A percentile compares a stretch with the other conserved stretches of the same genome.
Conservation (phyloP, 106 monocot species). For the Acorus gramineus region DNA sequence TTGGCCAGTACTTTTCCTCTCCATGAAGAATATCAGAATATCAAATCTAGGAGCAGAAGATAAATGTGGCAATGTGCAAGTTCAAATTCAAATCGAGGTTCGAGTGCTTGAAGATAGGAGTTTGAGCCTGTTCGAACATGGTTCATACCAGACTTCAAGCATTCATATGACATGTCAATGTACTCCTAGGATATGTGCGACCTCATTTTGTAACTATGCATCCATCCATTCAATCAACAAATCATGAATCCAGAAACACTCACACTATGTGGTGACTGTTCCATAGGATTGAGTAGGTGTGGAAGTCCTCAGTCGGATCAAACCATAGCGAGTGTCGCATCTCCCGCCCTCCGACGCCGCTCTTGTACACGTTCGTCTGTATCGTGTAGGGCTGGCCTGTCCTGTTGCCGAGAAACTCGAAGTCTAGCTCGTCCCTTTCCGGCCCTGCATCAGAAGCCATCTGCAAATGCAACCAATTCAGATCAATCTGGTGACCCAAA, state of each 20-base stretch:
- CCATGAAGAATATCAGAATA: no score
- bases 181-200: no score
- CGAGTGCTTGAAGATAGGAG: background rate
- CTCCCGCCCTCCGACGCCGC: slow-evolving; percentile 81
- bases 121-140: background rate
- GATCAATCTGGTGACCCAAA: no score
- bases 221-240: no score
- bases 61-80: background rate
- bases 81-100: background rate
- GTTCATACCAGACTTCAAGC: no score
- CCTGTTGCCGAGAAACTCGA: slow-evolving; percentile 96
- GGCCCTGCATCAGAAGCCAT: slow-evolving; percentile 91
- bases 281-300: slow-evolving; percentile 89
- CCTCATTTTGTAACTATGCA: no score
- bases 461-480: slow-evolving; percentile 22
- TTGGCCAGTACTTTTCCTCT: no score
- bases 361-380: slow-evolving; percentile 88
- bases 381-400: slow-evolving; percentile 82
- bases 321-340: slow-evolving; percentile 96
- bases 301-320: slow-evolving; percentile 88
- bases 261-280: slow-evolving; percentile 75
- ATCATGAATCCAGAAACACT: slow-evolving; percentile 10
- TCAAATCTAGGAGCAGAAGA: no score
- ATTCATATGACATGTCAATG: no score
- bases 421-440: slow-evolving; percentile 82